Evolutionary conservation across 257 asterid genomes (phyloP).

Genomic region (Echium plantagineum): DNA sequence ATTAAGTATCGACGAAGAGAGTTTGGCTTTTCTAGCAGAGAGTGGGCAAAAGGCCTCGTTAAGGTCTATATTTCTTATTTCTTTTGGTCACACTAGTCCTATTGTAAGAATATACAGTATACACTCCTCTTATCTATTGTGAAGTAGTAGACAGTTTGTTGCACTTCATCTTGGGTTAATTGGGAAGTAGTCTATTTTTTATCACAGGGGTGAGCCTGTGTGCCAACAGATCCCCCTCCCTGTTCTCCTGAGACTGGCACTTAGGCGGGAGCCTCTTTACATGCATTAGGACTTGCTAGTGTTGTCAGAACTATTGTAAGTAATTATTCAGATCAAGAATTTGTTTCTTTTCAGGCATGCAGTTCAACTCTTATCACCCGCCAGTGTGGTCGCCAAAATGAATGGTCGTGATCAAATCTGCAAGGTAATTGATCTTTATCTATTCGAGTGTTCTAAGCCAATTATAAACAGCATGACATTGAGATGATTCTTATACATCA

Average conservation of each 20-base stretch:
- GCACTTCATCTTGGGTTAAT: no score
- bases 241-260: no score
- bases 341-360: slow-evolving; percentile 52
- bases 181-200: no score
- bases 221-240: no score
- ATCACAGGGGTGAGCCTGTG: no score
- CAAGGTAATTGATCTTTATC: slow-evolving; percentile 43
- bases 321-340: neutral
- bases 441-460: neutral
- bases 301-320: neutral
- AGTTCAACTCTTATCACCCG: slow-evolving; percentile 76
- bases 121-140: no score
- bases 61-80: slow-evolving; percentile 32
- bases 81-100: neutral
- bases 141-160: no score
- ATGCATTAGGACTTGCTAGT: no score
- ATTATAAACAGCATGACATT: neutral
- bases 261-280: no score
- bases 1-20: slow-evolving; percentile 72
- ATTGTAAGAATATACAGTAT: no score
- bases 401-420: slow-evolving; percentile 81
- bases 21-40: slow-evolving; percentile 84
- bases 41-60: slow-evolving; percentile 73
- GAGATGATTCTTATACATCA: neutral
- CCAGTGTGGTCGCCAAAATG: slow-evolving; percentile 75